Evolutionary conservation across 2,329 filamentous ascomycete species (phyloP).

Genomic region (Fusarium vanettenii): DNA sequence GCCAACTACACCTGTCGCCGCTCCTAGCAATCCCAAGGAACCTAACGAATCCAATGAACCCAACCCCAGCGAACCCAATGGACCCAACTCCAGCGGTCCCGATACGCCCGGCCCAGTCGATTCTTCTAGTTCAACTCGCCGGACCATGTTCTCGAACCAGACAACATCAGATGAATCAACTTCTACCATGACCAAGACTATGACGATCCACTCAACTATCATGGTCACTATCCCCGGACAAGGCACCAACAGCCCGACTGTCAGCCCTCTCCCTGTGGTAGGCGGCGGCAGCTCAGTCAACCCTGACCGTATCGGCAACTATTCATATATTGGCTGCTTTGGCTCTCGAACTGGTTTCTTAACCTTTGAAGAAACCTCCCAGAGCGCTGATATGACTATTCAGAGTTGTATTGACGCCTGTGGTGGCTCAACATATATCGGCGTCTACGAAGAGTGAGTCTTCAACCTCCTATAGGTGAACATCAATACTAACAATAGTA

Average conservation of each 20-base stretch:
- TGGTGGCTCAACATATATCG: constrained; percentile 51
- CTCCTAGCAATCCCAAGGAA: not conserved
- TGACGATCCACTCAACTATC: constrained; percentile 41
- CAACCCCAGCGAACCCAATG: not conserved
- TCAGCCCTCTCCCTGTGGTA: constrained; percentile 20
- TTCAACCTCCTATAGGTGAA: not conserved
- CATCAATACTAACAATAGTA: constrained; percentile 20
- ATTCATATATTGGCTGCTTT: constrained; percentile 56
- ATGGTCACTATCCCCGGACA: constrained; percentile 40
- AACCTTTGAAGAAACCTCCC: constrained; percentile 47
- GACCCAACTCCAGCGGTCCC: not conserved
- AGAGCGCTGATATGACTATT: constrained; percentile 53
- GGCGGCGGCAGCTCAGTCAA: constrained; percentile 40
- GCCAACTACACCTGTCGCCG: not conserved
- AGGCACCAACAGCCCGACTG: constrained; percentile 21
- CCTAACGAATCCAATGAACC: not conserved
- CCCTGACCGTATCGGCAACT: constrained; percentile 48
- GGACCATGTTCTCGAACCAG: not conserved
- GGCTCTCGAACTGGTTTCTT: constrained; percentile 50
- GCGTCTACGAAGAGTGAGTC: constrained; percentile 48
- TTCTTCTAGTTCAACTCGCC: not conserved
- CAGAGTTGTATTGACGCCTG: constrained; percentile 54
- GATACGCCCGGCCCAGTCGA: not conserved
- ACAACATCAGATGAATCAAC: constrained; percentile 32
- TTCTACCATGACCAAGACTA: constrained; percentile 42